Evolutionary conservation across 495 filamentous ascomycete species (phyloP), one percentile per base, ranked within the genome.

Genomic region (Penicillium lividum): DNA sequence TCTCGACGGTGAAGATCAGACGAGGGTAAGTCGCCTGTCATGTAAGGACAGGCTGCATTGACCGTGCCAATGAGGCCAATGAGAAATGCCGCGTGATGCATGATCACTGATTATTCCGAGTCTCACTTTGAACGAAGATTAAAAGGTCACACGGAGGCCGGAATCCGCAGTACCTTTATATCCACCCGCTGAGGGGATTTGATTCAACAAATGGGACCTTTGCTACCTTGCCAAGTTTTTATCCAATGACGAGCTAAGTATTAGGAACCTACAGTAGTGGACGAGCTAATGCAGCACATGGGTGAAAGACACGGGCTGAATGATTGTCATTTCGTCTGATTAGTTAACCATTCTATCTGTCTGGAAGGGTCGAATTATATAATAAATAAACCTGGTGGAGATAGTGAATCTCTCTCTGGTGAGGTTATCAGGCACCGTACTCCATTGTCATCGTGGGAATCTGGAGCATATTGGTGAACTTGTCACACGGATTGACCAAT

Each of bases 21-120:
- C 49, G 45, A 18, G 16, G 59, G 57, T 15, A 50, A 48, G 44
- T 75, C 69, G 29, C 68, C 73, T 11, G 66, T 68, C 75, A 76
- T 74, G 46, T 75, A 78, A 7, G 75, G 75, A 62, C 77, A 76
- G 46, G 64, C 69, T 13, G 75, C 77, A 72, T 70, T 68, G 68
- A 73, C 70, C 49, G 73, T 53, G 66, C 73, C 72, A 68, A 71
- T 45, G 44, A 76, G 69, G 67, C 74, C 59, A 30, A 56, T 54
- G 16, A 69, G 44, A 31, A 78, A 61, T 27, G 53, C 56, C 27
- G 69, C 47, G 16, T 59, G 56, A 52, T 67, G 69, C 75, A 78
- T 76, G 10, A n/a, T 11, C 27, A 31, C 15, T 16, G 11, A 1
- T 30, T 1, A 13, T 9, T 31, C 8, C 0, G 9, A 31, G 9